Conservation (phyloP, 768 basidiomycete species). For the Lactifluus rugatus region DNA sequence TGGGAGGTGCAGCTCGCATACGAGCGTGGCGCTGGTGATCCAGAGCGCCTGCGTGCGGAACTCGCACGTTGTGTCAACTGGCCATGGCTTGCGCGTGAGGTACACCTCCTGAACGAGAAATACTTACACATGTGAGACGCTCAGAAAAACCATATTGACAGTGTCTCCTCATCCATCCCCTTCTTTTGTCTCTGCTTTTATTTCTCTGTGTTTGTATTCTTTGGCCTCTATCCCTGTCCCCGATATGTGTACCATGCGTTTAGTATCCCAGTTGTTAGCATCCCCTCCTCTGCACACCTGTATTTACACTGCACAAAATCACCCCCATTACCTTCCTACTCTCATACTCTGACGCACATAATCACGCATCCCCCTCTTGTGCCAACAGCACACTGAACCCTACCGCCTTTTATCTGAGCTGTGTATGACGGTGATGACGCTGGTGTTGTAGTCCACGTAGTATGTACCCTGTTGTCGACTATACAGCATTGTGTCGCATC, state of each 20-base stretch:
- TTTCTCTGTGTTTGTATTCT: background rate
- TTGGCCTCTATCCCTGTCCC: constrained; percentile 7
- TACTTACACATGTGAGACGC: constrained; percentile 36
- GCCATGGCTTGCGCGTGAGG: constrained; percentile 79
- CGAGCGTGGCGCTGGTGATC: constrained; percentile 50
- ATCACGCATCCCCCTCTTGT: background rate
- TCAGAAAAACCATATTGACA: background rate
- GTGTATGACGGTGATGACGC: constrained; percentile 4
- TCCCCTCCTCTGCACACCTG: background rate
- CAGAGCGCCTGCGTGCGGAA: constrained; percentile 42
- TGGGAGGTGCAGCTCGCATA: constrained; percentile 93
- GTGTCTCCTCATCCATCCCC: background rate
- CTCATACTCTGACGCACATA: background rate
- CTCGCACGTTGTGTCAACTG: constrained; percentile 64
- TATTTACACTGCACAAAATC: constrained; percentile 5
- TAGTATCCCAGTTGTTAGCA: constrained; percentile 5
- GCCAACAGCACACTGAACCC: background rate
- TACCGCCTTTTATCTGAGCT: background rate
- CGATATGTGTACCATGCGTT: constrained; percentile 15
- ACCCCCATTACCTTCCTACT: background rate
- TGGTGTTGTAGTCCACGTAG: constrained; percentile 12
- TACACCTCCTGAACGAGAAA: constrained; percentile 79
- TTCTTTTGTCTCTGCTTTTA: background rate
- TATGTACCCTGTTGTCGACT: constrained; percentile 11
- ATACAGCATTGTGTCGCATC: constrained; percentile 7